A percentile compares a stretch with the other conserved stretches of the same genome.
Evolutionary conservation across 2,329 filamentous ascomycete species (phyloP).

Genomic region (Pseudogymnoascus sp.): DNA sequence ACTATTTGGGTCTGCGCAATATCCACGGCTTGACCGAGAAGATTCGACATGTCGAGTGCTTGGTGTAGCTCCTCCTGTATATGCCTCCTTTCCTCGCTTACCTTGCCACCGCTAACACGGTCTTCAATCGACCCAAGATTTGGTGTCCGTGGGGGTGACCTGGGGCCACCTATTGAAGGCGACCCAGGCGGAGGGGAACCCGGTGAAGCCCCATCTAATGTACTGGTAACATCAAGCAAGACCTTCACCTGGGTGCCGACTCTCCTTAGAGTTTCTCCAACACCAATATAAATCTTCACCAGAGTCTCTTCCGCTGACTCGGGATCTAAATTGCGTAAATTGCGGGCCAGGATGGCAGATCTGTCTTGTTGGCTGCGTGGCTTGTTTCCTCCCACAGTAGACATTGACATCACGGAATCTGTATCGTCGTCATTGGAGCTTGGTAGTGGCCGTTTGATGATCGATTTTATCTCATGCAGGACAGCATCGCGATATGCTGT

Average conservation of each 20-base stretch:
- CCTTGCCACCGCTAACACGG: slow-evolving; percentile 16
- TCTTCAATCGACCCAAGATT: slow-evolving; percentile 25
- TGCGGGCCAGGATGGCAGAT: slow-evolving; percentile 77
- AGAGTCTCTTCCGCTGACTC: slow-evolving; percentile 80
- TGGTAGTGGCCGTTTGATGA: slow-evolving; percentile 78
- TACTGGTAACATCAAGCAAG: slow-evolving; percentile 85
- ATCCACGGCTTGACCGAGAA: slow-evolving; percentile 73
- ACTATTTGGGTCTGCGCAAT: slow-evolving; percentile 68
- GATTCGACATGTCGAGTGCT: slow-evolving; percentile 65
- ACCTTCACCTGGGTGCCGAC: slow-evolving; percentile 89
- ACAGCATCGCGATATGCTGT: slow-evolving; percentile 75
- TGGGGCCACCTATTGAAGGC: slow-evolving; percentile 21
- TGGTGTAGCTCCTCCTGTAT: slow-evolving; percentile 69
- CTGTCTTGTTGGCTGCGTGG: slow-evolving; percentile 76
- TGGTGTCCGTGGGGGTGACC: slow-evolving; percentile 27
- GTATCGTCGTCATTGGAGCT: slow-evolving; percentile 92
- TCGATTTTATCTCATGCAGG: slow-evolving; percentile 72
- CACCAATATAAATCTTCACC: slow-evolving; percentile 71
- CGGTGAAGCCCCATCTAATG: slow-evolving; percentile 41
- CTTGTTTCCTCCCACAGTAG: slow-evolving; percentile 61
- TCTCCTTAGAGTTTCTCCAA: slow-evolving; percentile 78
- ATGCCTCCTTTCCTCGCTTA: slow-evolving; percentile 28
- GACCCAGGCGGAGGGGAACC: slow-evolving; percentile 18
- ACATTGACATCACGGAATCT: slow-evolving; percentile 78
- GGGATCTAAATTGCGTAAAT: slow-evolving; percentile 72